Base-by-base conservation (phyloP, 139 green algal genomes). In the Coelastrella sp. region DNA sequence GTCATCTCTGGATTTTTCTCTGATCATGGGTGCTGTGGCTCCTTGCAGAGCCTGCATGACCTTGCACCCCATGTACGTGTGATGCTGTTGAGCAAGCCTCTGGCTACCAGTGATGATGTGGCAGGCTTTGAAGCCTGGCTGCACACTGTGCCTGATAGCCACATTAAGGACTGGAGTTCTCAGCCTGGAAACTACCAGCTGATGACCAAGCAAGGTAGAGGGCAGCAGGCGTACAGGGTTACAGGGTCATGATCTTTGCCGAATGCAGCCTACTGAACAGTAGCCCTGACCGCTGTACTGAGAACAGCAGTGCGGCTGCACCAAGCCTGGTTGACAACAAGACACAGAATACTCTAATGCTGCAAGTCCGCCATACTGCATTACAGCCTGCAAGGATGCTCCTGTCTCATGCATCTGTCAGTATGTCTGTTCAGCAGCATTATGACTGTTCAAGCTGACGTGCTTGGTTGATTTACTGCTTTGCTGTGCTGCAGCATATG, bases 161-260 rank as follows among this genome's bases (percentile, higher is more conserved):
- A 84, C 74, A 83, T 78, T 59, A 59, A 25, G 25, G 78, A 86
- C 75, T 95, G 93, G 93, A 83, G 35, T 4, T 78, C 65, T 4
- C 90, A 89, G 76, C 93, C 85, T 4, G 94, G 94, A 35, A 96
- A 95, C 90, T 96, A 93, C 80, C 88, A 87, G 68, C 92, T 96
- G 6, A 96, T 96, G 94, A 90, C 90, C 9, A 96, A 95, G 88
- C 94, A 96, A 87, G 92, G 92, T 90, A 49, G 61, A 8, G 70
- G 22, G 70, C 60, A 17, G 72, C 61, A 87, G 87, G 78, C 6
- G 35, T 7, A n/a, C 24, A 56, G 11, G 65, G 58, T 12, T 72
- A n/a, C n/a, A n/a, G n/a, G 79, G 49, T 49, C 35, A 49, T 49
- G 35, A 49, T 49, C 35, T 49, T 49, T 3, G 35, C 35, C 35